Conservation (phyloP, 345 rosid species). For the Gossypium thurberi region DNA sequence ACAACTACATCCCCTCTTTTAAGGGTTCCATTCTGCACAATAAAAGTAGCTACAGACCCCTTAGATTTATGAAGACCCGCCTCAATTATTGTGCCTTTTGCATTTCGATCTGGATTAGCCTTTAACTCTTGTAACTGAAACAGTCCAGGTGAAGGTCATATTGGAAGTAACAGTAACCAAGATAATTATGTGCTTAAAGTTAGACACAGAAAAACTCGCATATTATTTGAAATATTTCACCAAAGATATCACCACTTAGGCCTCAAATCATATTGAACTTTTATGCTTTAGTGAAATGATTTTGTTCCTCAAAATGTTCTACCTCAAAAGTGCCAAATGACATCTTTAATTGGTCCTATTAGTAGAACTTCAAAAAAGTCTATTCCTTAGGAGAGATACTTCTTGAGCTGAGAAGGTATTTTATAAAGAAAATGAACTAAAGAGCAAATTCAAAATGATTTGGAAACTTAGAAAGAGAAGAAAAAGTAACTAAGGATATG, state of each 20-base stretch:
- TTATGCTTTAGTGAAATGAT: not conserved
- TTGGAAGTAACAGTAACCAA: not conserved
- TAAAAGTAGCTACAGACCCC: slow-evolving; percentile 86
- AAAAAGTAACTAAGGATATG: not conserved
- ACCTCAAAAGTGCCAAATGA: not conserved
- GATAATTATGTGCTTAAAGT: not conserved
- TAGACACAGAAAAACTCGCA: not conserved
- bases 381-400: not conserved
- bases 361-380: not conserved
- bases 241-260: not conserved
- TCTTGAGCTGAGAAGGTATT: not conserved
- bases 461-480: slow-evolving; percentile 1
- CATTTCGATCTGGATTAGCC: slow-evolving; percentile 95
- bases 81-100: slow-evolving; percentile 91
- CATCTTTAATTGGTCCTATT: not conserved
- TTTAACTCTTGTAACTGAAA: slow-evolving; percentile 92
- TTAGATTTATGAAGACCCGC: slow-evolving; percentile 91
- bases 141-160: slow-evolving; percentile 28
- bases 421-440: not conserved
- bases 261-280: not conserved
- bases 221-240: not conserved
- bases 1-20: slow-evolving; percentile 84
- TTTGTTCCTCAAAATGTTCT: not conserved
- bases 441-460: not conserved
- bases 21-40: slow-evolving; percentile 92